Conservation (phyloP, 2,329 filamentous ascomycete species). For the Tolypocladium inflatum region DNA sequence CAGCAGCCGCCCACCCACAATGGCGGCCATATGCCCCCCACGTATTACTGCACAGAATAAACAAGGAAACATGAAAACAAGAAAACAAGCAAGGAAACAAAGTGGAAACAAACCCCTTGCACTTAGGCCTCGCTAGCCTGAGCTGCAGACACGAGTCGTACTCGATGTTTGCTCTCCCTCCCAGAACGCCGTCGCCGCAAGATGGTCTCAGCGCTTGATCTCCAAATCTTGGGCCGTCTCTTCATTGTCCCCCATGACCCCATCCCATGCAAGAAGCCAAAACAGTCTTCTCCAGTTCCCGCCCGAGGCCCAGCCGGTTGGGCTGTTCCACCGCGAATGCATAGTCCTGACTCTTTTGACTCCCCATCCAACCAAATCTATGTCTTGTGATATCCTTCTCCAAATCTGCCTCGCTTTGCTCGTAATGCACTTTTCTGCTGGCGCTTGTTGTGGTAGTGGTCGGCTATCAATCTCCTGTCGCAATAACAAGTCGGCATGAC, state of each 20-base stretch:
- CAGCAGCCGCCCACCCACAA: neutral
- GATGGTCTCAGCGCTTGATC: slow-evolving; percentile 9
- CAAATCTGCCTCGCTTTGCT: neutral
- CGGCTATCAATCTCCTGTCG: neutral
- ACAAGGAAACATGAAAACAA: neutral
- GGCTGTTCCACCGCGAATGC: neutral
- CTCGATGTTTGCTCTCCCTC: neutral
- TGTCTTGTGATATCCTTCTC: neutral
- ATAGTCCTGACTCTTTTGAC: neutral
- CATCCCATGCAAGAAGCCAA: neutral
- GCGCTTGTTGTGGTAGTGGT: neutral
- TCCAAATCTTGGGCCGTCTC: slow-evolving; percentile 2
- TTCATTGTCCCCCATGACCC: neutral
- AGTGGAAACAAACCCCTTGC: neutral
- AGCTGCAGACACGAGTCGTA: neutral
- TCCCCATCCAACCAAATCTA: neutral
- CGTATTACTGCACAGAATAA: neutral
- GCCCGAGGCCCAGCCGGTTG: neutral
- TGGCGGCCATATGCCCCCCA: neutral
- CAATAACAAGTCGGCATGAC: neutral
- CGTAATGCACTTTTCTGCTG: neutral
- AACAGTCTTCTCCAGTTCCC: neutral
- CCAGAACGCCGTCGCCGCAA: slow-evolving; percentile 5
- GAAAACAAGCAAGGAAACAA: neutral
- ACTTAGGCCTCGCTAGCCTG: neutral